A percentile compares a stretch with the other conserved stretches of the same genome.
These are phyloP conservation scores for Parsonsia alboflavescens DNA, from an alignment of 257 asterid species.

Conservation along the genomic window DNA sequence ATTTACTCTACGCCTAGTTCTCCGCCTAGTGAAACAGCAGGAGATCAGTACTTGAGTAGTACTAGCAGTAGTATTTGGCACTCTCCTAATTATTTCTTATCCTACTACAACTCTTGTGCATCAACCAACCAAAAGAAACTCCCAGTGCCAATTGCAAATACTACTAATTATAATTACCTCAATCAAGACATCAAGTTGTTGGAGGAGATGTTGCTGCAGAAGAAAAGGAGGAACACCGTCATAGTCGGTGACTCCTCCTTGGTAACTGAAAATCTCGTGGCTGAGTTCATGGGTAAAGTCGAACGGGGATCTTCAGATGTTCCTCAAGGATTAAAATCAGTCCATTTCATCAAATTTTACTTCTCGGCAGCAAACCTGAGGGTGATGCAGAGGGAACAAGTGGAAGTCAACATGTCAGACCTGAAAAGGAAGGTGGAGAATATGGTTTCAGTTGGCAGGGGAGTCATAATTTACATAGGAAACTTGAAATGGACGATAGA, in stretches of 20 bases:
- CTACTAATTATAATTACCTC: neutral
- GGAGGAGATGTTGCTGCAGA: constrained; percentile 33
- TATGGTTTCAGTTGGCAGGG: constrained; percentile 26
- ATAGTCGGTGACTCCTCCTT: constrained; percentile 44
- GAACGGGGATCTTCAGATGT: constrained; percentile 40
- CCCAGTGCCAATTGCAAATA: neutral
- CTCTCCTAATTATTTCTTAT: constrained; percentile 11
- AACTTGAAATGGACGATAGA: constrained; percentile 67
- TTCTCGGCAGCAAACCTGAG: constrained; percentile 49
- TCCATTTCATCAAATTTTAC: constrained; percentile 46
- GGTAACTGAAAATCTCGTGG: constrained; percentile 37
- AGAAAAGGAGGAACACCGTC: constrained; percentile 38
- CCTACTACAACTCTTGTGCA: constrained; percentile 12
- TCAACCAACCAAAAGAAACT: constrained; percentile 16
- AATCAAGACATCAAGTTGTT: constrained; percentile 36
- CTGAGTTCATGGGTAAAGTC: constrained; percentile 36
- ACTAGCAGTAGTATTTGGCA: constrained; percentile 32
- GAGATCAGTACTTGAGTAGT: constrained; percentile 12
- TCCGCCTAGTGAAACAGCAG: constrained; percentile 33
- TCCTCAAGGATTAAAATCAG: constrained; percentile 46
- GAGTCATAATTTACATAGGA: constrained; percentile 57
- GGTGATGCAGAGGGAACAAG: constrained; percentile 62
- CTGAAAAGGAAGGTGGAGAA: constrained; percentile 61
- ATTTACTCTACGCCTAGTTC: constrained; percentile 68
- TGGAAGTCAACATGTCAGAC: constrained; percentile 50